Conservation (phyloP, 2,329 filamentous ascomycete genomes). For the Sporothrix protearum region DNA sequence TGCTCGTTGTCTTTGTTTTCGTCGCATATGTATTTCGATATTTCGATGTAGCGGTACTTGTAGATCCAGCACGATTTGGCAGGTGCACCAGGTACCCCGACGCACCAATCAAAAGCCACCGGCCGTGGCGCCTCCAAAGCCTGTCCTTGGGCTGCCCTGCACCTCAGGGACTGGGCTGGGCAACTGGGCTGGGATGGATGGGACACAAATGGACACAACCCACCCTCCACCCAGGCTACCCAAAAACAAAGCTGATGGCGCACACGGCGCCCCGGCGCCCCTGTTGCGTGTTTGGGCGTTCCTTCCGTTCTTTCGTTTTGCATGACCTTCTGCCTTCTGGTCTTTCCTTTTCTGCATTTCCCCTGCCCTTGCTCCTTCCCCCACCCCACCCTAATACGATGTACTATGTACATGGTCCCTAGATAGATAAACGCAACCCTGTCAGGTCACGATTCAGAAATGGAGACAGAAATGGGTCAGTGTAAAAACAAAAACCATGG, state of each 20-base stretch:
- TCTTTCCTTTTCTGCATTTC: conserved; percentile 4
- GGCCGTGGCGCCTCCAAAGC: background rate
- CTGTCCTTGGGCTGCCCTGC: conserved; percentile 9
- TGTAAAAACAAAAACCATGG: too few relatives aligned
- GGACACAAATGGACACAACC: conserved; percentile 5
- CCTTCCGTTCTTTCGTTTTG: conserved; percentile 12
- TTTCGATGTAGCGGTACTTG: conserved; percentile 10
- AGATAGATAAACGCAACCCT: too few relatives aligned
- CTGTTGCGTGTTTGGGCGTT: conserved; percentile 20
- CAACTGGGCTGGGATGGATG: background rate
- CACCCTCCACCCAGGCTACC: background rate
- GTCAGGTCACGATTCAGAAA: too few relatives aligned
- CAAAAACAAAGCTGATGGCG: conserved; percentile 10
- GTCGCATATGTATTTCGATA: conserved; percentile 5
- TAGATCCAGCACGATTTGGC: background rate
- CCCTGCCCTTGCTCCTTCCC: background rate
- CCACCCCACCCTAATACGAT: conserved; percentile 8
- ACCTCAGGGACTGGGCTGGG: conserved; percentile 3
- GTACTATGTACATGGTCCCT: too few relatives aligned
- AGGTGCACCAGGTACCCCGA: background rate
- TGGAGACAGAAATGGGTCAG: too few relatives aligned
- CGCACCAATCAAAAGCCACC: conserved; percentile 3
- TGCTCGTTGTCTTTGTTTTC: conserved; percentile 11
- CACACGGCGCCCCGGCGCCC: conserved; percentile 9
- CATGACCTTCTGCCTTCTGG: background rate